phyloP scores from a whole-genome alignment of 108 stramenopile species.

The Skeletonema marinoi region DNA sequence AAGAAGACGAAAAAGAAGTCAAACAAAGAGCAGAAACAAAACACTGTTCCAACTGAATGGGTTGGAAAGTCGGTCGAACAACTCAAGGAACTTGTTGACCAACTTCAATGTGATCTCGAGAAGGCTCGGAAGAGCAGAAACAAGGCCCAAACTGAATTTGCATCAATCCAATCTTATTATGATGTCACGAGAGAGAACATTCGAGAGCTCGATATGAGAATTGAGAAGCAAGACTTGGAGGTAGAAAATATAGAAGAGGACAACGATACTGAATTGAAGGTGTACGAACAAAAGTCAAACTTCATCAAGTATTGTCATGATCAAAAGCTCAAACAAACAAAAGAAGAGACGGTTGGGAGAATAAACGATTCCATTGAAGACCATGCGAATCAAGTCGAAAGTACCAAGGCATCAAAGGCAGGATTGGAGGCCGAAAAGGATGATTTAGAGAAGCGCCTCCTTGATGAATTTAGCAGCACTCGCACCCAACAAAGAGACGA shows the following conservation, averaged over 20 bases:
- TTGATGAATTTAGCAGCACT: slow-evolving; percentile 12
- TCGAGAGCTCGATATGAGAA: slow-evolving; percentile 38
- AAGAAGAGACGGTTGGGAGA: slow-evolving; percentile 3
- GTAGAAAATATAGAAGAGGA: slow-evolving; percentile 47
- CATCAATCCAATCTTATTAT: slow-evolving; percentile 28
- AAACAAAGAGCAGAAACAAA: slow-evolving; percentile 11
- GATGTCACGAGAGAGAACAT: slow-evolving; percentile 38
- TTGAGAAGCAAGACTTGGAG: slow-evolving; percentile 40
- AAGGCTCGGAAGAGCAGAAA: slow-evolving; percentile 23
- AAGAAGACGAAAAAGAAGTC: neutral
- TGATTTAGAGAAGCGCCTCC: slow-evolving; percentile 11
- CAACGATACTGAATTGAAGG: slow-evolving; percentile 29
- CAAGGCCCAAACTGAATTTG: slow-evolving; percentile 35
- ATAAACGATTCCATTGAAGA: neutral
- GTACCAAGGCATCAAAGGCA: neutral
- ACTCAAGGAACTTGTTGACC: slow-evolving; percentile 28
- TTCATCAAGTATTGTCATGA: slow-evolving; percentile 49
- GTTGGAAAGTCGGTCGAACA: slow-evolving; percentile 30
- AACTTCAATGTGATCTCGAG: slow-evolving; percentile 24
- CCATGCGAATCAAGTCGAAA: slow-evolving; percentile 13
- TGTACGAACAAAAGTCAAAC: slow-evolving; percentile 43
- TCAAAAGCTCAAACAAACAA: slow-evolving; percentile 16
- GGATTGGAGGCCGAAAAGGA: slow-evolving; percentile 10
- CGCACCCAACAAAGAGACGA: slow-evolving; percentile 16
- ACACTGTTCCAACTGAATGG: slow-evolving; percentile 27